Evolutionary conservation across 2,329 filamentous ascomycete species (phyloP), one percentile per base, ranked within the genome.

Genomic region (Helicocarpus griseus): DNA sequence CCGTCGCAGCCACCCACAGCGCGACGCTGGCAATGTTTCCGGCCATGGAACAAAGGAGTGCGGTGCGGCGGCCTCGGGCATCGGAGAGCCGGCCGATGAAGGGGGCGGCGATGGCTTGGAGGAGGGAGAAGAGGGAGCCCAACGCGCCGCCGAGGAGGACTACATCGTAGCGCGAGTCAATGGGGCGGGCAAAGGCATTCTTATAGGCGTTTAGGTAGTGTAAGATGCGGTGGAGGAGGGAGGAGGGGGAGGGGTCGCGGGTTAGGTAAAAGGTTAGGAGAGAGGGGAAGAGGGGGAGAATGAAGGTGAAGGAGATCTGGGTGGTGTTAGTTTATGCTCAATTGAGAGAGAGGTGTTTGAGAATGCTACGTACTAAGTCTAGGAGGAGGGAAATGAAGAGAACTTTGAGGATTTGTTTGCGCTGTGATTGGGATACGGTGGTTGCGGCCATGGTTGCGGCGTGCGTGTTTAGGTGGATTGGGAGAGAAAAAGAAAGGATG

Each of bases 241-340:
- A 89, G 53, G 73, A 69, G 2, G 78, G 73, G 33, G 73, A 65
- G 57, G 72, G 69, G 51, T 96, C 90, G 69, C 83, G 82, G 65
- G 88, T 84, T 71, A 89, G 87, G 74, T 97, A 98, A 79, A 96
- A 97, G 62, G 94, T 86, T 69, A 97, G 85, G 41, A 98, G 85
- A 53, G 89, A 90, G 6, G 90, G 93, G 67, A 97, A 98, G 33
- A 98, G 81, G 0, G 93, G 93, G 7, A 98, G 84, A 65, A 97
- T 97, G 67, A 98, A 96, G 28, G 93, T 98, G 69, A 98, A 98
- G 51, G 91, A 96, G 63, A 97, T 88, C 91, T 96, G 57, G 33
- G 9, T 41, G 38, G 24, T 19, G 13, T 14, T 28, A 33, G 33
- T 4, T 33, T n/a, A n/a, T n/a, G n/a, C n/a, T n/a, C n/a, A n/a